Base-by-base conservation (phyloP, 176 grass and related monocot genomes). In the Oryza meyeriana region DNA sequence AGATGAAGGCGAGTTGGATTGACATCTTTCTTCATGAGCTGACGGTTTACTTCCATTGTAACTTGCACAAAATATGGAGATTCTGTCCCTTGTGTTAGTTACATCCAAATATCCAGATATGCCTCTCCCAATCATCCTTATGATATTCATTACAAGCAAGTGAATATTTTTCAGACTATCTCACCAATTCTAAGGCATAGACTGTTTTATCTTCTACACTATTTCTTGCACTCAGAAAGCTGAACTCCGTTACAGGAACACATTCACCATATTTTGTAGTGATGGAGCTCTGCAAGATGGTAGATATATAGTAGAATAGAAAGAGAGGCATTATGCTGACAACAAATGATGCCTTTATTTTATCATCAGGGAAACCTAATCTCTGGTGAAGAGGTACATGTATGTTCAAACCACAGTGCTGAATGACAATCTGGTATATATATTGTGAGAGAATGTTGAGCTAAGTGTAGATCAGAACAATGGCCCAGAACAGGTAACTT, bases 191-290 rank as follows among this genome's bases (percentile, higher is more conserved):
- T 85, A 73, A 65, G 71, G 74, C 57, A 72, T 72, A 76, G 27
- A 72, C n/a, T 38, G 76, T 36, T 80, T 89, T 86, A n/a, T 89
- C 86, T 88, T 91, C 88, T 82, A 81, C 80, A 71, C 89, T 80
- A 47, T 74, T 93, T 80, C 83, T 89, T 70, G 86, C 70, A 52
- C 79, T 79, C 66, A 94, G 82, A 84, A 94, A 85, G 73, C 91
- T 94, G 85, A 98, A 93, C 74, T 98, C 95, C 64, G 92, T 89
- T 70, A 89, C 92, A 65, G 92, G 92, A 50, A 90, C 95, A 92
- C 95, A 98, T 82, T 98, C 95, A 89, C 95, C 95, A 84, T 98
- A 90, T 73, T 92, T 93, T 32, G 95, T 92, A 66, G 95, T 98
- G 44, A 98, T 98, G 41, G 92, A 93, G 78, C 95, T 98, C 72